Evolutionary conservation across 768 basidiomycete genomes (phyloP), one percentile per base, ranked within the genome.

Genomic region (Amanita rubescens): DNA sequence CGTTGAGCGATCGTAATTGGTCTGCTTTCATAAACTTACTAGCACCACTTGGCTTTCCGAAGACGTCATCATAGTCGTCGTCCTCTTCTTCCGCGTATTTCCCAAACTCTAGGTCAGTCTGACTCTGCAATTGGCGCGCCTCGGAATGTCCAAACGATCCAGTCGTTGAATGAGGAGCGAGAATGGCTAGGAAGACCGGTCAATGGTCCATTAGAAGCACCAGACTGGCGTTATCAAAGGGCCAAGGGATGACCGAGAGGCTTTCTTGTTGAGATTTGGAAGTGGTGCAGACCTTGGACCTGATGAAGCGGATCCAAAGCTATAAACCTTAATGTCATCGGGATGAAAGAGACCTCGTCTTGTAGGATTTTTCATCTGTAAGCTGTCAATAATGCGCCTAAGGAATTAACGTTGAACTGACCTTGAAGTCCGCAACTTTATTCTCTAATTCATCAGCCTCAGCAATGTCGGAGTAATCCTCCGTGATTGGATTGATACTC

Each of bases 61-160:
- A 95, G 9, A 97, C 84, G 65, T 96, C 95, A 44, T 95, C 92
- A 62, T 96, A 98, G 64, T 97, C 92, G 62, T 97, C 89, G 24
- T 96, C 90, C 45, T 78, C 79, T 8, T 82, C 83, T 68, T 95
- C 93, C 5, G 89, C 74, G 66, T 95, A 96, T 65, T 92, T 93
- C 19, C 79, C 80, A 57, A 95, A 85, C 65, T 86, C 89, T 46
- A 46, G 15, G 17, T 53, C 52, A 53, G 73, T 73, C 54, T 81
- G 76, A 55, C 75, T 80, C 48, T 75, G 67, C 33, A 77, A 57
- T 55, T 79, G 71, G 55, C 73, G 72, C 2, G 84, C 81, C 57
- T 89, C 87, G 3, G 81, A 74, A 9, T 79, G 75, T 15, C 89
- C 87, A 56, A 85, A 75, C 9, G 90, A 90, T 5, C 79, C 71